Conservation (phyloP, 225 moss, liverwort and hornwort species). For the Polytrichum formosum region DNA sequence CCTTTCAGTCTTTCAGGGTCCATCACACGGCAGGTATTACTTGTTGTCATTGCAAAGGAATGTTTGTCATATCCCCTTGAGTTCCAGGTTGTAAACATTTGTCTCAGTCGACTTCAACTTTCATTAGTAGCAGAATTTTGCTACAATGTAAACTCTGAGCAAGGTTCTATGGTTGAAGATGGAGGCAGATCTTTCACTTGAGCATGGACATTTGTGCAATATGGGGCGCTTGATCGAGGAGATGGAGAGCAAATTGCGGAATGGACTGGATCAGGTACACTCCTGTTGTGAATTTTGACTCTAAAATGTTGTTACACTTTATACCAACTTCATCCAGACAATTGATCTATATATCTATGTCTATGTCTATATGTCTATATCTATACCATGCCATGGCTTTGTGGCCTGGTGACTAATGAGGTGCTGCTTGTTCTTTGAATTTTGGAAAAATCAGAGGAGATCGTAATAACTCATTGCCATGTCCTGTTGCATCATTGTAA, state of each 20-base stretch:
- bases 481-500: too few relatives aligned
- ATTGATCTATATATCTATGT: not conserved
- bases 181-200: conserved; percentile 54
- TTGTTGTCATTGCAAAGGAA: not conserved
- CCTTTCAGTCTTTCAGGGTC: conserved; percentile 82
- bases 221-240: conserved; percentile 92
- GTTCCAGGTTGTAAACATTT: too few relatives aligned
- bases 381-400: not conserved
- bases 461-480: too few relatives aligned
- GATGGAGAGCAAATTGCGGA: conserved; percentile 93
- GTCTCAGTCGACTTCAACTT: too few relatives aligned
- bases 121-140: too few relatives aligned
- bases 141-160: too few relatives aligned
- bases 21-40: conserved; percentile 76
- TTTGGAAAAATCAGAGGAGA: not conserved
- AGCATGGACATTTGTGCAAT: conserved; percentile 73
- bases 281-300: too few relatives aligned
- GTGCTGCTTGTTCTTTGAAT: not conserved
- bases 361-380: not conserved
- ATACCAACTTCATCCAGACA: not conserved
- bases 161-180: conserved; percentile 30
- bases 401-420: not conserved
- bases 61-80: too few relatives aligned
- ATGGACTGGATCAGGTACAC: conserved; percentile 87
- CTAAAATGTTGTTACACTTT: not conserved